These are phyloP conservation scores for Pseudohalonectria lignicola DNA, from an alignment of 2,329 filamentous ascomycete species.

Conservation along the genomic window DNA sequence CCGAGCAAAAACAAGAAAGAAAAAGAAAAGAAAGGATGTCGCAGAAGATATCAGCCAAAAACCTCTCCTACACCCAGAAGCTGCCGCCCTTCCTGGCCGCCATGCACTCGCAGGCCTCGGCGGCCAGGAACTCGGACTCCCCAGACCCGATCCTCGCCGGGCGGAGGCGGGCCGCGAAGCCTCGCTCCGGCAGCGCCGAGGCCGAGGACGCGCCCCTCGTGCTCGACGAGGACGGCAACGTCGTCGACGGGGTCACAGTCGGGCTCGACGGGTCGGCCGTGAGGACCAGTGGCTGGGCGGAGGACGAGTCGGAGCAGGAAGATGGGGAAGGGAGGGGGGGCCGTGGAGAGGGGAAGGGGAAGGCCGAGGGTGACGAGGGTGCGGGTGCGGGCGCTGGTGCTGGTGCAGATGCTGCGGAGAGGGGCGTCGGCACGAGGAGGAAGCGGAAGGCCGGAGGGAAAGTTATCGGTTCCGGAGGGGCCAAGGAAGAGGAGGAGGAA, in stretches of 20 bases:
- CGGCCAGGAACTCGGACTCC: slow-evolving; percentile 34
- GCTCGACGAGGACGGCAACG: slow-evolving; percentile 61
- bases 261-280: slow-evolving; percentile 30
- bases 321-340: slow-evolving; percentile 17
- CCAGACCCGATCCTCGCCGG: slow-evolving; percentile 39
- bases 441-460: slow-evolving; percentile 43
- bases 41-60: slow-evolving; percentile 57
- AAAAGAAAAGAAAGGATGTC: slow-evolving; percentile 22
- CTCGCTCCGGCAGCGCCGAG: slow-evolving; percentile 52
- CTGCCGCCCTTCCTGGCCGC: slow-evolving; percentile 51
- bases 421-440: slow-evolving; percentile 19
- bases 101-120: slow-evolving; percentile 40
- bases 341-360: slow-evolving; percentile 13
- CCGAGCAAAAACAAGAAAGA: background rate
- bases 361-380: slow-evolving; percentile 12
- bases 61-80: slow-evolving; percentile 52
- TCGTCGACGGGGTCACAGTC: slow-evolving; percentile 29
- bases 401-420: slow-evolving; percentile 13
- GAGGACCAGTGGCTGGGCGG: slow-evolving; percentile 13
- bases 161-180: slow-evolving; percentile 37
- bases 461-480: slow-evolving; percentile 29
- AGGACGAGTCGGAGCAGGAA: slow-evolving; percentile 7
- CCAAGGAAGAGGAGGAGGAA: slow-evolving; percentile 13
- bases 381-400: slow-evolving; percentile 26
- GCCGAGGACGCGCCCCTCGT: slow-evolving; percentile 69